A percentile compares a stretch with the other conserved stretches of the same genome.
phyloP scores from a whole-genome alignment of 805 yeast genomes.

The Metschnikowia continentalis region DNA sequence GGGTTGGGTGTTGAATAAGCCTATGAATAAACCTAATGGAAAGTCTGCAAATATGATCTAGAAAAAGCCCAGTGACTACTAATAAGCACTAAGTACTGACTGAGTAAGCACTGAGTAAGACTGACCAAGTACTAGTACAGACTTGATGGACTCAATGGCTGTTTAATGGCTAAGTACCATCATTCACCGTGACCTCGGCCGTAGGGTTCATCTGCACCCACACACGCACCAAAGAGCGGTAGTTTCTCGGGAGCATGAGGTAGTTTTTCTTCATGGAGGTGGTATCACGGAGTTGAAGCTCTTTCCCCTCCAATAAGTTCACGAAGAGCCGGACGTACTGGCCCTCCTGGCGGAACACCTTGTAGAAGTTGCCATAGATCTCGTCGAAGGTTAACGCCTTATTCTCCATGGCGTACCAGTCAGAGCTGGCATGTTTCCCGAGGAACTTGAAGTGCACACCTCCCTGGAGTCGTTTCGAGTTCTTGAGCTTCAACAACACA shows the following conservation, averaged over 20 bases:
- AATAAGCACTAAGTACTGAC: no score
- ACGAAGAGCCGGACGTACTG: slow-evolving; percentile 11
- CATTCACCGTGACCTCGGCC: background rate
- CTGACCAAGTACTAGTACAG: no score
- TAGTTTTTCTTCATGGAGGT: slow-evolving; percentile 14
- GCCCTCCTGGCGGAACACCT: slow-evolving; percentile 18
- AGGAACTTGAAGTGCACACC: slow-evolving; percentile 39
- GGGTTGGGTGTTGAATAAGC: no score
- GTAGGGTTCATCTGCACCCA: background rate
- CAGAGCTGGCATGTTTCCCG: slow-evolving; percentile 13
- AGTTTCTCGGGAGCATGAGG: slow-evolving; percentile 17
- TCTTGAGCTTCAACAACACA: slow-evolving; percentile 71
- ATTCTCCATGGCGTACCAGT: slow-evolving; percentile 31
- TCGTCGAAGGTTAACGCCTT: slow-evolving; percentile 35
- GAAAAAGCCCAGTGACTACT: no score
- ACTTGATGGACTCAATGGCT: background rate
- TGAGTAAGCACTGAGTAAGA: no score
- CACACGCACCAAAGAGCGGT: background rate
- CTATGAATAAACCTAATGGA: no score
- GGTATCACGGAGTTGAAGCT: slow-evolving; percentile 12
- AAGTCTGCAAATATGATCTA: no score
- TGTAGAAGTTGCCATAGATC: slow-evolving; percentile 29
- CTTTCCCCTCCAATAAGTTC: slow-evolving; percentile 15
- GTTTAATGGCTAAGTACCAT: background rate
- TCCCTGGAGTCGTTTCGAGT: slow-evolving; percentile 60